A percentile compares a stretch with the other conserved stretches of the same genome.
Evolutionary conservation across 345 rosid genomes (phyloP).

Genomic region (Brassica rapa): DNA sequence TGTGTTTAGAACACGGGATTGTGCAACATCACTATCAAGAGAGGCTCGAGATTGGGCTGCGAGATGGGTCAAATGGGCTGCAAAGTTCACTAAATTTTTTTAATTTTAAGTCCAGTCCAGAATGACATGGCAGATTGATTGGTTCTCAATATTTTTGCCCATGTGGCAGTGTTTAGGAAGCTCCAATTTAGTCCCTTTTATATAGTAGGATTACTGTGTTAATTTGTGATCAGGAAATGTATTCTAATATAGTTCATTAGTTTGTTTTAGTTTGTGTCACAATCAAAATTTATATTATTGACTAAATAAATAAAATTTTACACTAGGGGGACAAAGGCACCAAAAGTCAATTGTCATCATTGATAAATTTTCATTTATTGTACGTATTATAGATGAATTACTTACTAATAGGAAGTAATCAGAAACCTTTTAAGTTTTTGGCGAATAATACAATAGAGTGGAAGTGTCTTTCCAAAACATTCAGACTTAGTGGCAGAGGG

Average conservation of each 20-base stretch:
- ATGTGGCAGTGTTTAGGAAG: too few relatives aligned
- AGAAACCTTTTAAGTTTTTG: background rate
- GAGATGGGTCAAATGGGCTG: too few relatives aligned
- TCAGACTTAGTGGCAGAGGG: background rate
- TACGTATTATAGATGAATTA: background rate
- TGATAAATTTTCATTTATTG: background rate
- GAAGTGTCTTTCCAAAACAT: constrained; percentile 7
- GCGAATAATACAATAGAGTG: background rate
- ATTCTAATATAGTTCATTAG: background rate
- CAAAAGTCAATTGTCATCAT: background rate
- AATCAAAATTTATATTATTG: background rate
- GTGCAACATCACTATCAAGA: too few relatives aligned
- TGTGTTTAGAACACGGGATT: too few relatives aligned
- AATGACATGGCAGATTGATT: too few relatives aligned
- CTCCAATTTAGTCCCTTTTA: too few relatives aligned
- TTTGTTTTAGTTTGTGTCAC: background rate
- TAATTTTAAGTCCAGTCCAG: too few relatives aligned
- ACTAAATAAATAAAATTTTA: background rate
- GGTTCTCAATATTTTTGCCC: too few relatives aligned
- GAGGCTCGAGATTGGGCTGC: too few relatives aligned
- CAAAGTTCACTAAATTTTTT: too few relatives aligned
- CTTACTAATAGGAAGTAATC: background rate
- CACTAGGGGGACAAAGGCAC: background rate
- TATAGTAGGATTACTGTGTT: background rate
- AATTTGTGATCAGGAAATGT: background rate